Conservation (phyloP, 208 protist species). For the Trichomonas vaginalis region DNA sequence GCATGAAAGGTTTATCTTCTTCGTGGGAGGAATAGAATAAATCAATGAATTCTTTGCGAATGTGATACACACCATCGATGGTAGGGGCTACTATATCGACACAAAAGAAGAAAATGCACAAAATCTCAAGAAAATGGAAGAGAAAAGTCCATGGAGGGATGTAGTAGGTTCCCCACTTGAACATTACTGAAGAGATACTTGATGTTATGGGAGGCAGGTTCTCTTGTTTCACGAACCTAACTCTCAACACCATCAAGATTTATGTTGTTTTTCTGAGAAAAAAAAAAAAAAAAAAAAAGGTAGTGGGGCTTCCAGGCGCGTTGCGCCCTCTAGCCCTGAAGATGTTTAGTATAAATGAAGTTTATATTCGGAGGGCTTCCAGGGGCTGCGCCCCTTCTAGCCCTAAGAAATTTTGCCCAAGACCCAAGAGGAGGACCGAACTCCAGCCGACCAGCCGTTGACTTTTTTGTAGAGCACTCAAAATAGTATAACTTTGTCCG, state of each 20-base stretch:
- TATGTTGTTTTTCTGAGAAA: no score
- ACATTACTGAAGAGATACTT: background rate
- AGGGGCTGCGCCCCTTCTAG: no score
- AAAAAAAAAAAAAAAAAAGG: no score
- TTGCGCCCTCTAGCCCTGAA: no score
- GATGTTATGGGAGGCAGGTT: background rate
- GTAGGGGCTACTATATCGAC: background rate
- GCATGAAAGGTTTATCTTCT: background rate
- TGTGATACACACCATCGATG: background rate
- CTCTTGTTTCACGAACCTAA: background rate
- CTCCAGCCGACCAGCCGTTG: no score
- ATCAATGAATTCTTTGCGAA: background rate
- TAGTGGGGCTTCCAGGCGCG: no score
- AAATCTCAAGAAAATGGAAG: background rate
- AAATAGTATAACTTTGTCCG: no score
- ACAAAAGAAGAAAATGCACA: background rate
- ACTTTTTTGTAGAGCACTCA: no score
- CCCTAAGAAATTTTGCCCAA: no score
- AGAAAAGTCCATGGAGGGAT: background rate
- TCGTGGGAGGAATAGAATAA: background rate
- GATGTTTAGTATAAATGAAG: no score
- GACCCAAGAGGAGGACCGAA: no score
- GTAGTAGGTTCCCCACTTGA: background rate
- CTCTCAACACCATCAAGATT: background rate
- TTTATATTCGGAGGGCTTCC: no score